Base-by-base conservation (phyloP, 2,329 filamentous ascomycete genomes). In the Sporothrix inflata region DNA sequence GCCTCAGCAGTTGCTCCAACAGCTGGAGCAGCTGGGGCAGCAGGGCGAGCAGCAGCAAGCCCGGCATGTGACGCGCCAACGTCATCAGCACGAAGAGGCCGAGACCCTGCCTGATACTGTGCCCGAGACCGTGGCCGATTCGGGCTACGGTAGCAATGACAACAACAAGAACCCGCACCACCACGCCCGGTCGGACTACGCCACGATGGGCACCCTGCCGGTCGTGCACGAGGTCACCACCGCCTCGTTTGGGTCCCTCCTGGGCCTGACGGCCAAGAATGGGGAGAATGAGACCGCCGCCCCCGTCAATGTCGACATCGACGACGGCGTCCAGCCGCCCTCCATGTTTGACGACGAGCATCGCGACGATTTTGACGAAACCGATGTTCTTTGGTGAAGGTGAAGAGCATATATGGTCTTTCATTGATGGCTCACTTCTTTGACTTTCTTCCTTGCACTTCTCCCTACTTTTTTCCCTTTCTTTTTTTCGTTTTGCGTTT, bases 401-500 rank as follows among this genome's bases (percentile, higher is more conserved):
- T 45, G 12, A 9, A 16, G 38, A 16, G 14, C 27, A 34, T 16
- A 5, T 57, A 19, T 8, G 27, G 53, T 34, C 49, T 45, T 47
- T 53, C 19, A 16, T n/a, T 21, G 19, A 21, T n/a, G 16, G 34
- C 66, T 21, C 24, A 12, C n/a, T 61, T 24, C 57, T 61, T 16
- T 38, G 30, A 4, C 21, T 49, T 45, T 30, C 27, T 27, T 40
- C 60, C 55, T 16, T 67, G 19, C 53, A 57, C 16, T 19, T 70
- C 9, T n/a, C n/a, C n/a, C n/a, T 21, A n/a, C 34, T 71, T 69
- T 40, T 19, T 38, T n/a, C 9, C 12, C 16, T 40, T 66, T 8
- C 4, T 14, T 71, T 24, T 24, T n/a, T 2, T 47, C 12, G 12
- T 55, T 71, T 73, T 72, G 76, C 75, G n/a, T 78, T 79, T 75